Base-by-base conservation (phyloP, 768 basidiomycete species). In the Boletales sp. region DNA sequence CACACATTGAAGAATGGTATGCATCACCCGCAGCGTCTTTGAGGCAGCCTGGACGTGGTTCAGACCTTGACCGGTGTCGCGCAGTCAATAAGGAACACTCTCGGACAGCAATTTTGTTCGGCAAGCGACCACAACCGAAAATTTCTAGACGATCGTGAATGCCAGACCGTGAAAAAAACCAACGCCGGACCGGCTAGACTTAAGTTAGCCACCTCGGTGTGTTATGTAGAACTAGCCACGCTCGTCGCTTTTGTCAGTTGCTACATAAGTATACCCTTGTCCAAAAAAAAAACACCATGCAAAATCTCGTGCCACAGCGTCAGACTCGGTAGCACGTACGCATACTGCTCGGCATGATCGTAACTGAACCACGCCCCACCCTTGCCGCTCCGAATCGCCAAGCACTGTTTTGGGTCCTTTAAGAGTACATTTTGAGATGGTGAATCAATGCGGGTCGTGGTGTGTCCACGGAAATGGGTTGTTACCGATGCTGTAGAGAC, bases 21-120 rank as follows among this genome's bases (percentile, higher is more conserved):
- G 89, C 90, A 92, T 92, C 82, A 89, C 84, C 27, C 87, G 82
- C n/a, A 88, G 83, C 3, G 90, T 93, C 67, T 91, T 92, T 12
- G 90, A 90, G 3, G 90, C 81, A 0, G 83, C 81, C 64, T 92
- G 90, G 11, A 93, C 89, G 40, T 90, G 85, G 69, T 93, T 93
- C 47, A 93, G 75, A n/a, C 90, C 90, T 60, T 93, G 90, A 24
- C 90, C 90, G 0, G 90, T 93, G 64, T 93, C 90, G 27, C 90
- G 83, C 35, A 93, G 75, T 29, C 90, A 86, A 65, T 93, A 93
- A 4, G 82, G 64, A 36, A 85, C 72, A 18, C 73, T 82, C 60
- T 90, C 84, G 7, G 87, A 84, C n/a, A 93, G 75, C 13, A 93
- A 66, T 93, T 90, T 53, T 85, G 81, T 61, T 92, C 90, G 0